Base-by-base conservation (phyloP, 2,329 filamentous ascomycete genomes). In the Teratosphaeria gauchensis region DNA sequence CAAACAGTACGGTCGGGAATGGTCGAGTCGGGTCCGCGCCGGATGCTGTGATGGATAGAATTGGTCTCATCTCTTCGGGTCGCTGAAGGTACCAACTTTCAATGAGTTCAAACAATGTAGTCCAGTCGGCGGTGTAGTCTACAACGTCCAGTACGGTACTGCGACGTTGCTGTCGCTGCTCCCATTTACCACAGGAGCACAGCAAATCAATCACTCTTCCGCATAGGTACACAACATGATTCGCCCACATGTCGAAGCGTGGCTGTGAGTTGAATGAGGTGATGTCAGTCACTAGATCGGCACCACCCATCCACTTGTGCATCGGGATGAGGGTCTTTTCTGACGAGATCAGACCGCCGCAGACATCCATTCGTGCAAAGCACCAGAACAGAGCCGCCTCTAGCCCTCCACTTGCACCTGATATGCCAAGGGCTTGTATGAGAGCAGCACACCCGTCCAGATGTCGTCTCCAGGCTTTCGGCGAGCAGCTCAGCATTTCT, bases 321-420 rank as follows among this genome's bases (percentile, higher is more conserved):
- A 81, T 73, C 2, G 76, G 76, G 1, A 82, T 74, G 2, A 82
- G 75, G 0, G 78, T 78, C 19, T 73, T 76, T 51, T 80, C 74
- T 0, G 76, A 77, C 0, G 79, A 82, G 24, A 84, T 83, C 14
- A 84, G 73, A 2, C 78, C 79, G 38, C 78, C 80, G 59, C 80
- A 83, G 2, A 82, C 64, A 64, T 84, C 81, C 80, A 83, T 83
- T 51, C 81, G 74, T 0, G 78, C 80, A 64, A 82, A 83, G 62
- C 80, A 82, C 81, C 81, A 84, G 61, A 83, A 84, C 0, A 83
- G 72, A 0, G 80, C 80, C 62, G 81, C 79, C 6, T 79, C 68
- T 19, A 83, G 65, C 0, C 80, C 81, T 2, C 78, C 77, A 5
- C 75, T 73, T 3, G 81, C 75, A 0, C 81, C 82, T 42, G 79